These are phyloP conservation scores for Raddia guianensis DNA, from an alignment of 176 grass and related monocot species.

Conservation along the genomic window DNA sequence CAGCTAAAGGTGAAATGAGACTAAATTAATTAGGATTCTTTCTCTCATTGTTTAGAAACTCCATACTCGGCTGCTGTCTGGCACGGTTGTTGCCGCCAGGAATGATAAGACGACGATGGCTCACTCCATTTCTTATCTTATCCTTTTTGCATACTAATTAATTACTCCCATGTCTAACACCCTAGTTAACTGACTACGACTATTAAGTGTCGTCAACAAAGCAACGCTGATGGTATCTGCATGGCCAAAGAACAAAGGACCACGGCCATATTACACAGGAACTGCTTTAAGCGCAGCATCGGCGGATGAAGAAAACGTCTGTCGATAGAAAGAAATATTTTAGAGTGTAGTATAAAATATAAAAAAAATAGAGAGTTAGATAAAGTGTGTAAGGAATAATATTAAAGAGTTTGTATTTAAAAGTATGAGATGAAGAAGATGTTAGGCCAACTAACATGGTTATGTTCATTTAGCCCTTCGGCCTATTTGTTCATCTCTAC, in stretches of 20 bases:
- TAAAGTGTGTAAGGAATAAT: no score
- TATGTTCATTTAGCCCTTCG: no score
- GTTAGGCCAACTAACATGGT: no score
- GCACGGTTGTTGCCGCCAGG: slow-evolving; percentile 19
- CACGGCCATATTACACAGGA: not conserved
- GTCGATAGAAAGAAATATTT: no score
- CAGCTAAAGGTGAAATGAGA: slow-evolving; percentile 23
- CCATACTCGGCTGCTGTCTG: not conserved
- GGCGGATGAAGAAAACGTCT: no score
- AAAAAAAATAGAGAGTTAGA: no score
- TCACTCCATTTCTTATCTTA: slow-evolving; percentile 12
- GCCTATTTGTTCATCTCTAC: no score
- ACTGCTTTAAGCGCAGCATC: no score
- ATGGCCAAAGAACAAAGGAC: not conserved
- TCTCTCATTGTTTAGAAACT: not conserved
- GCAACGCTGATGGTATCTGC: not conserved
- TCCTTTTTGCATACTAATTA: slow-evolving; percentile 35
- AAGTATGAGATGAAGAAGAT: no score
- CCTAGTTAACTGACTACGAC: no score
- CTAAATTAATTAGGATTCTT: slow-evolving; percentile 12
- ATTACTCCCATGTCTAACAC: not conserved
- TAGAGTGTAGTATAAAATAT: no score
- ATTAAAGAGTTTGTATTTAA: no score
- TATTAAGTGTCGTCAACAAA: slow-evolving; percentile 9
- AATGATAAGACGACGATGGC: slow-evolving; percentile 22